Base-by-base conservation (phyloP, 2,329 filamentous ascomycete species). In the Shiraia bambusicola region DNA sequence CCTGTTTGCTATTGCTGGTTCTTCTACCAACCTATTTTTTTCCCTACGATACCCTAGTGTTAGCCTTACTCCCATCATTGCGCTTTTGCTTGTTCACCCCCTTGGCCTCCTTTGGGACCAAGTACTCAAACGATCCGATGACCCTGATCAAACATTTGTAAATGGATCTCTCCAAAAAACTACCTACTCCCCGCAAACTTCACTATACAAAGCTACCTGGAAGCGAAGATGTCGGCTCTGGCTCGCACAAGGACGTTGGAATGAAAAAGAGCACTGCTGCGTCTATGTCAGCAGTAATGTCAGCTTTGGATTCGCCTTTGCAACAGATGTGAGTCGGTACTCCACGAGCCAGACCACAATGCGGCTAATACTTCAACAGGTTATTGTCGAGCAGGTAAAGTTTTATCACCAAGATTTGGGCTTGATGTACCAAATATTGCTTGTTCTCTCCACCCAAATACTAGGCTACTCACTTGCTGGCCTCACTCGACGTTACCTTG, bases 271-370 rank as follows among this genome's bases (percentile, higher is more conserved):
- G 65, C 88, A 93, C 66, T 87, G 85, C 29, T 93, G 88, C 62
- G 87, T 93, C 37, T 93, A 93, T 57, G 88, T 93, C 56, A 89
- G 86, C 74, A 92, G 87, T 70, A 93, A 93, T 62, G 87, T 93
- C 29, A 89, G 88, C 14, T 93, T 93, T 64, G 88, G 88, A 2
- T 93, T 93, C 69, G 88, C 88, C 17, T 93, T 93, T 69, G 88
- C 88, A 6, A 93, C 88, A 19, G 88, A 93, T 71, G 86, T 78
- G 42, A 59, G 72, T 65, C 24, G 27, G 17, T 15, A 27, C 15
- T 2, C 13, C 3, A 10, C 17, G 8, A 15, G 6, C 17, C 5
- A 9, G 15, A 8, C 9, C 14, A 10, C 12, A 25, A 15, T 22
- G 27, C 26, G 16, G 28, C 54, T 64, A 40, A 64, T 14, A 6